These are phyloP conservation scores for Candida ortonii DNA, from an alignment of 805 yeast genomes.

Conservation along the genomic window DNA sequence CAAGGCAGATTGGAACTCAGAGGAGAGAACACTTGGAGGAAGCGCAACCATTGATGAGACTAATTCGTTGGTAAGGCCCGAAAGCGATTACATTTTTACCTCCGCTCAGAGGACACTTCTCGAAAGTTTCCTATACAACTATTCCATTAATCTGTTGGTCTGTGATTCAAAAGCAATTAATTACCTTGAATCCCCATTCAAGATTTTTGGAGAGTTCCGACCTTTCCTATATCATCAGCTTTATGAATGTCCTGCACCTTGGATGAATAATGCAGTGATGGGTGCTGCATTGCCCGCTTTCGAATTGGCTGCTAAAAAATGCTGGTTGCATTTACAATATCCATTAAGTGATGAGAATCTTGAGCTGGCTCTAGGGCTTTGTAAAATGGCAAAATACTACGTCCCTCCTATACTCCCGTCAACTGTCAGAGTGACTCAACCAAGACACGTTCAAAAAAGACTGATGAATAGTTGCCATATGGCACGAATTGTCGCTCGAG, in stretches of 20 bases:
- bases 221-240: slow-evolving; percentile 34
- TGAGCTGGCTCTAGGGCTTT: slow-evolving; percentile 8
- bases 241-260: slow-evolving; percentile 29
- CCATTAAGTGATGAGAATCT: slow-evolving; percentile 9
- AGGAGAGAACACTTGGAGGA: too few relatives aligned
- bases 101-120: slow-evolving; percentile 34
- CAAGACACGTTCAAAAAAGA: slow-evolving; percentile 17
- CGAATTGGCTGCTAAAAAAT: slow-evolving; percentile 35
- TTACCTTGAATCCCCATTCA: slow-evolving; percentile 40
- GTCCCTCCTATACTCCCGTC: slow-evolving; percentile 20
- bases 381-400: slow-evolving; percentile 12
- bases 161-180: slow-evolving; percentile 29
- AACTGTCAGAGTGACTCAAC: slow-evolving; percentile 9
- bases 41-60: too few relatives aligned
- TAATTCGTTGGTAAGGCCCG: slow-evolving; percentile 2
- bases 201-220: slow-evolving; percentile 32
- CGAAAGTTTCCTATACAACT: slow-evolving; percentile 45
- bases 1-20: too few relatives aligned
- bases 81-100: neutral
- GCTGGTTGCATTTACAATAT: slow-evolving; percentile 30
- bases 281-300: slow-evolving; percentile 37
- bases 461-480: slow-evolving; percentile 17
- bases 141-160: slow-evolving; percentile 33
- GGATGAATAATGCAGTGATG: slow-evolving; percentile 41
- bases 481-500: slow-evolving; percentile 15